Base-by-base conservation (phyloP, 139 green algal genomes). In the Asterochloris sp. region DNA sequence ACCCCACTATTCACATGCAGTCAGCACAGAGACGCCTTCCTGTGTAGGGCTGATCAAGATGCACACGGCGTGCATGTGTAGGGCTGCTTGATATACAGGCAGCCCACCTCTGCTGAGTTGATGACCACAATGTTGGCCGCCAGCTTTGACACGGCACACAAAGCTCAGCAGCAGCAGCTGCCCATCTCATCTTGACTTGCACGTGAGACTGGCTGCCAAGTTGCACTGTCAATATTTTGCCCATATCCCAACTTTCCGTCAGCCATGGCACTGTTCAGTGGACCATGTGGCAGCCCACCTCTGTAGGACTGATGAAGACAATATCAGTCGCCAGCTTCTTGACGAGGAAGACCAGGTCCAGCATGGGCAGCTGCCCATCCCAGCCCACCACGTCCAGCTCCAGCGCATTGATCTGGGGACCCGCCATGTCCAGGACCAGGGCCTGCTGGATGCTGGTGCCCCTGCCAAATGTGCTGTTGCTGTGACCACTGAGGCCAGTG, bases 301-400 rank as follows among this genome's bases (percentile, higher is more conserved):
- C 24, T 19, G 76, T 27, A 29, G 69, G 63, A 21, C 26, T 69
- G 62, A 89, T 62, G 61, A 74, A 85, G 19, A 77, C 69, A 15
- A 60, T 54, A 54, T 74, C 63, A 24, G 54, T 26, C 2, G 71
- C 24, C 60, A 86, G 74, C 14, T 61, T 27, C 75, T 87, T 89
- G 27, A 93, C 67, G 13, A 95, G 75, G 71, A 82, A 91, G 29
- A 85, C 91, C 74, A 97, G 85, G 79, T 97, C 94, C 73, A 95
- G 82, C 80, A 96, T 97, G 62, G 93, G 92, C 62, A 97, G 85
- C 85, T 91, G 89, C 0, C 94, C 94, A 17, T 86, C 81, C 26
- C 78, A 69, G 10, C 90, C 92, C 66, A 92, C 83, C 60, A 93
- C 78, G 21, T 87, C 80, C n/a, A 94, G 69, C 79, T 94, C 80